Percentiles rank a stretch among this genome's conserved stretches.
These are phyloP conservation scores for Rhizopus sp. DNA, from an alignment of 371 early-diverging fungal genomes.

Conservation along the genomic window DNA sequence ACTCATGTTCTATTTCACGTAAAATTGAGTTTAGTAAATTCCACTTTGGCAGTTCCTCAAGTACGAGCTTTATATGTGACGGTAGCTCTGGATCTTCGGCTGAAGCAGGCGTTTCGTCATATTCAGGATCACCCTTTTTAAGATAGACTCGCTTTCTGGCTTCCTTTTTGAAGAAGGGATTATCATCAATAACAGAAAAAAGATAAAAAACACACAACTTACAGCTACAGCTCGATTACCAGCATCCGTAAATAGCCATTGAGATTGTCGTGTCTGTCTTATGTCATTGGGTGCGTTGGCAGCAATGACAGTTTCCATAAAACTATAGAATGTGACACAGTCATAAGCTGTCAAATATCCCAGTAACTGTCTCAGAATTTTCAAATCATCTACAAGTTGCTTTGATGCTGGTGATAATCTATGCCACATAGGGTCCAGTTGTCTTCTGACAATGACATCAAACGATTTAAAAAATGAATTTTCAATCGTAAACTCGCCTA, in stretches of 20 bases:
- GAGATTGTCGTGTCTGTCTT: constrained; percentile 46
- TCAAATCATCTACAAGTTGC: constrained; percentile 77
- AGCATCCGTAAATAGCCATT: constrained; percentile 89
- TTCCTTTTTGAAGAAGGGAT: constrained; percentile 25
- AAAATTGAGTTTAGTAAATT: constrained; percentile 67
- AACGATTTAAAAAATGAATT: constrained; percentile 83
- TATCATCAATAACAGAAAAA: not conserved
- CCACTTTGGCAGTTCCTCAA: constrained; percentile 96
- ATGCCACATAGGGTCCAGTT: constrained; percentile 92
- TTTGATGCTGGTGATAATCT: constrained; percentile 72
- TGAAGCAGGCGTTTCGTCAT: constrained; percentile 11
- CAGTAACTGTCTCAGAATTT: constrained; percentile 70
- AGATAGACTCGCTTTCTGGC: constrained; percentile 70
- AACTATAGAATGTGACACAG: constrained; percentile 84
- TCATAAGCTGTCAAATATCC: constrained; percentile 82
- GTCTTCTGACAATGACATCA: constrained; percentile 72
- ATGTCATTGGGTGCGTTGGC: constrained; percentile 46
- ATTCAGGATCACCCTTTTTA: constrained; percentile 44
- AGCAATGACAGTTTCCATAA: constrained; percentile 81
- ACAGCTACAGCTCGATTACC: constrained; percentile 74
- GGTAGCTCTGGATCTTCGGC: constrained; percentile 41
- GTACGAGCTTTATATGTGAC: constrained; percentile 61
- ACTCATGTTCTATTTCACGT: constrained; percentile 72
- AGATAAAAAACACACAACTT: not conserved
- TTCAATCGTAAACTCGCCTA: constrained; percentile 83